Evolutionary conservation across 805 yeast genomes (phyloP).

Genomic region (Myxozyma vanderwaltii): DNA sequence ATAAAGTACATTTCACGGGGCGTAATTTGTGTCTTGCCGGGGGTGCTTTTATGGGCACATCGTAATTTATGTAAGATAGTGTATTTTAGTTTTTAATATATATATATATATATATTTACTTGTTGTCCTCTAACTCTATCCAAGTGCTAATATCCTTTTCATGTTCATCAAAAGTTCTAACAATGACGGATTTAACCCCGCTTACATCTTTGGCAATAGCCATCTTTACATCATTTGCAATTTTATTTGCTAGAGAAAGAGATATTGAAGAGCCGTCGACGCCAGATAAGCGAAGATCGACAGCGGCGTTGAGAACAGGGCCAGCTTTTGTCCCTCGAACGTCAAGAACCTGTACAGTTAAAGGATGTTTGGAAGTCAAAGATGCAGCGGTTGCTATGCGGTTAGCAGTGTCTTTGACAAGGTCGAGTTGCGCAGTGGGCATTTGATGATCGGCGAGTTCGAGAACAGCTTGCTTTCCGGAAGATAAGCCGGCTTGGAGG

Average conservation of each 20-base stretch:
- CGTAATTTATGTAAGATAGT: constrained; percentile 2
- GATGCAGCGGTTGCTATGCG: constrained; percentile 1
- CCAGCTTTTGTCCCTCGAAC: constrained; percentile 30
- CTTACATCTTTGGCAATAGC: constrained; percentile 15
- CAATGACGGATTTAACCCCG: constrained; percentile 17
- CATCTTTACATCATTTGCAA: constrained; percentile 8
- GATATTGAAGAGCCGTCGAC: background rate
- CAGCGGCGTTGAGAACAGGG: constrained; percentile 25
- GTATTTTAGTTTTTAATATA: background rate
- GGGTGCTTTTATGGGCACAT: constrained; percentile 68
- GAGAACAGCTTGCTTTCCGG: constrained; percentile 65
- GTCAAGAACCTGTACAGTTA: constrained; percentile 11
- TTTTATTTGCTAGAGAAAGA: constrained; percentile 17
- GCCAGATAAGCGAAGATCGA: constrained; percentile 20
- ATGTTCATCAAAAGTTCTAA: constrained; percentile 25
- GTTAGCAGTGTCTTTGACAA: background rate
- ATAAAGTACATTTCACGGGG: constrained; percentile 87
- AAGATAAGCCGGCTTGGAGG: constrained; percentile 79
- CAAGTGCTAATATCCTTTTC: constrained; percentile 12
- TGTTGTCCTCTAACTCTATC: constrained; percentile 11
- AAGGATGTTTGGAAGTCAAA: background rate
- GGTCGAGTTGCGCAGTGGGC: constrained; percentile 19
- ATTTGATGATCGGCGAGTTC: constrained; percentile 70
- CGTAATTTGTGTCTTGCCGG: constrained; percentile 90
- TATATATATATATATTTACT: background rate